These are phyloP conservation scores for Plasmodium fragile DNA, from an alignment of 169 alveolate genomes.

Conservation along the genomic window DNA sequence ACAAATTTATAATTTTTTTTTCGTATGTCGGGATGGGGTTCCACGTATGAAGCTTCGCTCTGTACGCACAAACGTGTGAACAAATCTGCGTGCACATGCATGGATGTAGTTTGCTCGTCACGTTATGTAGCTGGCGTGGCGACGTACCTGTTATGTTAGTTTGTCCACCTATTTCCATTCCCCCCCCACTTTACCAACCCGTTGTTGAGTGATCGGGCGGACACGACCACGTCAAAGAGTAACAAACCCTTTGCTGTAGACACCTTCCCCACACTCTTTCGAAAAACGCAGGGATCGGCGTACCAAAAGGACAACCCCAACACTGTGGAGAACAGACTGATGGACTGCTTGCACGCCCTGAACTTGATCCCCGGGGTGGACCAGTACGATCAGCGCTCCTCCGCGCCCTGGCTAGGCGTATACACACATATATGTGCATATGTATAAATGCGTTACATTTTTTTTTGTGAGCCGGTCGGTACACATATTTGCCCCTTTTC, in stretches of 20 bases:
- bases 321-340: conserved; percentile 60
- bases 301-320: conserved; percentile 66
- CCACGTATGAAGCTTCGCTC: conserved; percentile 18
- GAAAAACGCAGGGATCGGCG: conserved; percentile 63
- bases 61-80: neutral
- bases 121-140: neutral
- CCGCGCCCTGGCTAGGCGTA: neutral
- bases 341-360: conserved; percentile 12
- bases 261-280: neutral
- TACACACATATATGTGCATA: neutral
- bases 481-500: neutral
- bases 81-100: neutral
- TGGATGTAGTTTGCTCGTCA: neutral
- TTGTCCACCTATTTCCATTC: neutral
- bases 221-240: neutral
- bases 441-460: neutral
- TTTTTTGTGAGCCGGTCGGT: neutral
- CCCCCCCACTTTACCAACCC: neutral
- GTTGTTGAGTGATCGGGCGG: neutral
- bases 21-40: conserved; percentile 62
- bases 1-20: conserved; percentile 37
- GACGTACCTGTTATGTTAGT: neutral
- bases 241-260: neutral
- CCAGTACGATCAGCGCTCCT: neutral
- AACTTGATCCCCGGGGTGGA: conserved; percentile 13